Percentiles rank a stretch among this genome's conserved stretches.
phyloP scores from a whole-genome alignment of 495 filamentous ascomycete species.

The Aspergillus avenaceus region DNA sequence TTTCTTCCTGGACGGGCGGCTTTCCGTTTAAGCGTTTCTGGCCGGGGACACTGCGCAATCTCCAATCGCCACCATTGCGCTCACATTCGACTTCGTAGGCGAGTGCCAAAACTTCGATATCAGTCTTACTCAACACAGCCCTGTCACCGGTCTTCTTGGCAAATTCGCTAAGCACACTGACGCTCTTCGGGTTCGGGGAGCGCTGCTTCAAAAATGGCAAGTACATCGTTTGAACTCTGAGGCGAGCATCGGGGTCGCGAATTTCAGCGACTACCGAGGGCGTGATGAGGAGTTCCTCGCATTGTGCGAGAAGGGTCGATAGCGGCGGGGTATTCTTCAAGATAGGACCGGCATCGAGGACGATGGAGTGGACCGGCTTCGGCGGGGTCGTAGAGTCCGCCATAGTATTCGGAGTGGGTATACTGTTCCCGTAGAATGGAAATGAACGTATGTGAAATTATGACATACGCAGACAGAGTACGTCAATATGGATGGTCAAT shows the following conservation, averaged over 20 bases:
- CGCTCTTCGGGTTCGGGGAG: slow-evolving; percentile 65
- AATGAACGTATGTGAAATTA: not conserved
- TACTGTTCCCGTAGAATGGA: not conserved
- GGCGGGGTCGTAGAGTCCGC: slow-evolving; percentile 30
- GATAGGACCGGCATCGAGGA: slow-evolving; percentile 88
- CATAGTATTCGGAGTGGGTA: slow-evolving; percentile 27
- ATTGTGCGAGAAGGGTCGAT: slow-evolving; percentile 69
- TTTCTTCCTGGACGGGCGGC: slow-evolving; percentile 46
- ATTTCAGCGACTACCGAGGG: slow-evolving; percentile 87
- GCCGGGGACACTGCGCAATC: slow-evolving; percentile 68
- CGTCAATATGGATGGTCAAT: not conserved
- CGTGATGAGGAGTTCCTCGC: slow-evolving; percentile 76
- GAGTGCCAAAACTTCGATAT: slow-evolving; percentile 84
- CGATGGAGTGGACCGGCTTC: slow-evolving; percentile 78
- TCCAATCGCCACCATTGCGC: slow-evolving; percentile 77
- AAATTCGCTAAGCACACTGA: slow-evolving; percentile 79
- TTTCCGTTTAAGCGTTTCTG: slow-evolving; percentile 74
- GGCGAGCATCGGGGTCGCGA: slow-evolving; percentile 74
- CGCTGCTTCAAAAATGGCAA: slow-evolving; percentile 79
- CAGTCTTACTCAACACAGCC: slow-evolving; percentile 77
- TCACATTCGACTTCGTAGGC: slow-evolving; percentile 90
- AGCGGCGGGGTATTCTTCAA: slow-evolving; percentile 82
- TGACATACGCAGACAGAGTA: not conserved
- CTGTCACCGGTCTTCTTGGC: slow-evolving; percentile 87
- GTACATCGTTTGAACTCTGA: slow-evolving; percentile 75